Evolutionary conservation across 2,329 filamentous ascomycete species (phyloP).

Genomic region (Neonectria sp.): DNA sequence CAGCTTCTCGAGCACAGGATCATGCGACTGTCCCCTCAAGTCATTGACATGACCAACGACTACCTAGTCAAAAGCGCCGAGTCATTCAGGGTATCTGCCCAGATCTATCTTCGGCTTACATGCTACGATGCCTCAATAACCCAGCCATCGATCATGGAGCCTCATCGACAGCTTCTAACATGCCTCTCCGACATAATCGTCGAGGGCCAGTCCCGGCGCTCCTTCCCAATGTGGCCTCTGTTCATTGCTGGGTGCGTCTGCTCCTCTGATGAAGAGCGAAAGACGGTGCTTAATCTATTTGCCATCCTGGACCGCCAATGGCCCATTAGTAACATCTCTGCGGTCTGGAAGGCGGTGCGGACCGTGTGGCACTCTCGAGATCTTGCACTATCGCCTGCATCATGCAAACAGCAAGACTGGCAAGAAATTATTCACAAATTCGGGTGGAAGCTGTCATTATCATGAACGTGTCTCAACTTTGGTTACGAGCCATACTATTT

Average conservation of each 20-base stretch:
- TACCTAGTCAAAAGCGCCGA: conserved; percentile 41
- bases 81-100: conserved; percentile 40
- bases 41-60: conserved; percentile 19
- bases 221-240: conserved; percentile 46
- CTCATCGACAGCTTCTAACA: conserved; percentile 31
- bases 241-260: conserved; percentile 45
- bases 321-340: conserved; percentile 45
- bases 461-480: conserved; percentile 5
- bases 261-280: conserved; percentile 42
- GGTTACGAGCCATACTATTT: not conserved
- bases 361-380: conserved; percentile 44
- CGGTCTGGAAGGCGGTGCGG: conserved; percentile 41
- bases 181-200: conserved; percentile 41
- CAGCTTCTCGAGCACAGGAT: conserved; percentile 36
- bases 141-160: conserved; percentile 30
- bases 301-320: conserved; percentile 40
- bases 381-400: conserved; percentile 16
- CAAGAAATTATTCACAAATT: conserved; percentile 44
- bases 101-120: conserved; percentile 43
- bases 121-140: conserved; percentile 41
- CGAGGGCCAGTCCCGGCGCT: conserved; percentile 38
- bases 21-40: not conserved
- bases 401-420: conserved; percentile 39
- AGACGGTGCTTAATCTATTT: conserved; percentile 39
- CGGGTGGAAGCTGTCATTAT: conserved; percentile 42